Evolutionary conservation across 371 early-diverging fungal genomes (phyloP).

Genomic region (Dipsacomyces acuminosporus): DNA sequence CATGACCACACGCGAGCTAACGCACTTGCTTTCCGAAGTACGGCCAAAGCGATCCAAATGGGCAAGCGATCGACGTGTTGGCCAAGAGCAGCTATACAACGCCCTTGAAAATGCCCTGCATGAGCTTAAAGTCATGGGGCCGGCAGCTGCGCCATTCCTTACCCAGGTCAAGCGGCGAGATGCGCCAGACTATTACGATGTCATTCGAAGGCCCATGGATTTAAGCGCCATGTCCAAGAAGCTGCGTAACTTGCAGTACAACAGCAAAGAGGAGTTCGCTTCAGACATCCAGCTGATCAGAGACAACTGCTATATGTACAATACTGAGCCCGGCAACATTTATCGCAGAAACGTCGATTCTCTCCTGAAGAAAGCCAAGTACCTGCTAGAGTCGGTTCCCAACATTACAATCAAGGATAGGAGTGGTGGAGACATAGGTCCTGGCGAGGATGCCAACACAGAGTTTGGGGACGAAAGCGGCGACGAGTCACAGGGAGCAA

Average conservation of each 20-base stretch:
- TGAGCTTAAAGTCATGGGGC: slow-evolving; percentile 64
- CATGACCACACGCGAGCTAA: slow-evolving; percentile 67
- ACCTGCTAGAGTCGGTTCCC: slow-evolving; percentile 74
- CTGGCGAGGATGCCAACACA: slow-evolving; percentile 34
- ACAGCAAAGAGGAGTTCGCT: slow-evolving; percentile 70
- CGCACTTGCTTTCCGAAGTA: slow-evolving; percentile 74
- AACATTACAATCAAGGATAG: slow-evolving; percentile 67
- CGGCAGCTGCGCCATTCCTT: slow-evolving; percentile 77
- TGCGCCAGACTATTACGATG: slow-evolving; percentile 92
- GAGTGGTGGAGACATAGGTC: slow-evolving; percentile 42
- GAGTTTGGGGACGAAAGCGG: slow-evolving; percentile 48
- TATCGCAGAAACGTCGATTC: slow-evolving; percentile 81
- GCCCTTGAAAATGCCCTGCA: slow-evolving; percentile 78
- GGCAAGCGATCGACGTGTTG: slow-evolving; percentile 83
- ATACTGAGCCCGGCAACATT: slow-evolving; percentile 66
- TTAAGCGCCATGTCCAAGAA: slow-evolving; percentile 86
- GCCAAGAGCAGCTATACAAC: slow-evolving; percentile 89
- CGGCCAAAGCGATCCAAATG: slow-evolving; percentile 86
- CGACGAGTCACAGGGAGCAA: slow-evolving; percentile 33
- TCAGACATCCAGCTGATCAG: slow-evolving; percentile 83
- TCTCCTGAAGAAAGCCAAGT: slow-evolving; percentile 67
- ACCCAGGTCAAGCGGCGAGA: slow-evolving; percentile 89
- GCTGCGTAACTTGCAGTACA: slow-evolving; percentile 76
- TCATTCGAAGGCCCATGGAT: slow-evolving; percentile 98
- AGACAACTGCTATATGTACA: slow-evolving; percentile 93